Conservation (phyloP, 2,329 filamentous ascomycete species). For the Aspergillus terreus region DNA sequence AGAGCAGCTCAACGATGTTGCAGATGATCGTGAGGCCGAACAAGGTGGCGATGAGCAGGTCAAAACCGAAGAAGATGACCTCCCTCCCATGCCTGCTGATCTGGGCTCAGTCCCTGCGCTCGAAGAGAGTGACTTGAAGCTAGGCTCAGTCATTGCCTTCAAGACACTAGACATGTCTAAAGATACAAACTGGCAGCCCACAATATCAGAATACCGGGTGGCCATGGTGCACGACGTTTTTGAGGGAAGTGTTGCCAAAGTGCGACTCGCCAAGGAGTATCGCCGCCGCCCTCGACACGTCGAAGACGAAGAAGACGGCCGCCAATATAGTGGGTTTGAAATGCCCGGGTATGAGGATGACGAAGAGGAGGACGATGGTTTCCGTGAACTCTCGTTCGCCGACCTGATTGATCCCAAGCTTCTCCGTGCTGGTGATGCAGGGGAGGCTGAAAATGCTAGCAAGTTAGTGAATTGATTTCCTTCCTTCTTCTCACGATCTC, state of each 20-base stretch:
- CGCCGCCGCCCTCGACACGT: conserved; percentile 51
- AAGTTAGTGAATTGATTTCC: conserved; percentile 37
- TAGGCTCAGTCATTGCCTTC: conserved; percentile 43
- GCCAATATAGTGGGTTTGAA: conserved; percentile 76
- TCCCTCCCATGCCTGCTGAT: conserved; percentile 54
- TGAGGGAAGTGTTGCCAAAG: conserved; percentile 52
- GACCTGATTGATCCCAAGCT: conserved; percentile 68
- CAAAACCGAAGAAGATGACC: conserved; percentile 35
- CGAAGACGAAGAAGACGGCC: conserved; percentile 55
- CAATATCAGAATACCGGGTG: conserved; percentile 56
- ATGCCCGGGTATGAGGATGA: conserved; percentile 60
- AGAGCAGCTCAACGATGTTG: conserved; percentile 21
- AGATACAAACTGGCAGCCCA: conserved; percentile 45
- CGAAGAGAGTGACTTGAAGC: conserved; percentile 26
- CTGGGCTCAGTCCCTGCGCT: conserved; percentile 57
- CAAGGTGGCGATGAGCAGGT: conserved; percentile 34
- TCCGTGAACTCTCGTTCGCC: conserved; percentile 55
- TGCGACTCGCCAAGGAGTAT: conserved; percentile 69
- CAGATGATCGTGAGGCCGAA: conserved; percentile 14
- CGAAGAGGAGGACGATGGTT: conserved; percentile 55
- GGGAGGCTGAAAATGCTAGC: conserved; percentile 30
- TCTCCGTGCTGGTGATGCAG: conserved; percentile 44
- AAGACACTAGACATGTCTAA: conserved; percentile 47
- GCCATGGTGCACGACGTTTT: conserved; percentile 60
- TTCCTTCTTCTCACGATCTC: conserved; percentile 15